A percentile compares a stretch with the other conserved stretches of the same genome.
Evolutionary conservation across 2,329 filamentous ascomycete species (phyloP).

Genomic region (Pseudogymnoascus sp.): DNA sequence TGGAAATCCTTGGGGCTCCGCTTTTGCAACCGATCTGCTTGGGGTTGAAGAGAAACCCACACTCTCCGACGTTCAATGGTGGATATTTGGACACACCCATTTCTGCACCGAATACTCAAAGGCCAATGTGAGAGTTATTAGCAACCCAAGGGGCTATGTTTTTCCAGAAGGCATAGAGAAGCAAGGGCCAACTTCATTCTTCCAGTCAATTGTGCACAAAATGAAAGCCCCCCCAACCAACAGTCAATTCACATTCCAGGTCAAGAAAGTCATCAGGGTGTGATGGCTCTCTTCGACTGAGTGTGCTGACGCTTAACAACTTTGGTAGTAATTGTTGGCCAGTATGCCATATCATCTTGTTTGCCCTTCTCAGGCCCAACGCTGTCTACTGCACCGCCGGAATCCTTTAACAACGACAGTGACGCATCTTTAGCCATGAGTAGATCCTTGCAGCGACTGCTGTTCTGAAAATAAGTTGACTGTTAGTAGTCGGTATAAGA

Average conservation of each 20-base stretch:
- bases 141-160: constrained; percentile 38
- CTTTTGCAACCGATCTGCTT: constrained; percentile 46
- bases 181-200: neutral
- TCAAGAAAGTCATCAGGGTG: neutral
- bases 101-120: constrained; percentile 35
- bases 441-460: neutral
- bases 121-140: constrained; percentile 31
- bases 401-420: neutral
- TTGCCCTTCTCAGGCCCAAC: neutral
- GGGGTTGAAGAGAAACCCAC: constrained; percentile 11
- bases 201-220: neutral
- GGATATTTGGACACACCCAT: constrained; percentile 41
- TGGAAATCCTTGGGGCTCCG: constrained; percentile 39
- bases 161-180: constrained; percentile 18
- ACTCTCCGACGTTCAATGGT: constrained; percentile 28
- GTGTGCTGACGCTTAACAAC: neutral
- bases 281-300: neutral
- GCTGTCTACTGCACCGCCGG: neutral
- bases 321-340: constrained; percentile 22
- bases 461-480: neutral
- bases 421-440: neutral
- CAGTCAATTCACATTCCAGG: neutral
- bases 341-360: constrained; percentile 9
- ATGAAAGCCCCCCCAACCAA: neutral
- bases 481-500: neutral